Evolutionary conservation across 371 early-diverging fungal genomes (phyloP), one percentile per base, ranked within the genome.

Genomic region (Chytridium lagenaria): DNA sequence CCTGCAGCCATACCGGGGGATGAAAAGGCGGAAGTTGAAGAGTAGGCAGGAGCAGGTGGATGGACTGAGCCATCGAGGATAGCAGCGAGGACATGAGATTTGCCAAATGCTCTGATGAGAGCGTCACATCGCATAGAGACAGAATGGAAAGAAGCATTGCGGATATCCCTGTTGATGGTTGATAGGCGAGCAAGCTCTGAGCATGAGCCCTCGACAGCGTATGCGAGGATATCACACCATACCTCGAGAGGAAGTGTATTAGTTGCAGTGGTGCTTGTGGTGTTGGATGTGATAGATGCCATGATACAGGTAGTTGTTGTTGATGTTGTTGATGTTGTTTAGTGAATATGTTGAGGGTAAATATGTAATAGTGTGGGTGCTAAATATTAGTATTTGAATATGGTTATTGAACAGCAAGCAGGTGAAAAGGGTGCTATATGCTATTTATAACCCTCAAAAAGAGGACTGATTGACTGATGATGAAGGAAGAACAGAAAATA

Each of bases 121-220:
- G 55, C 55, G 23, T 52, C 55, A 52, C n/a, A n/a, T 7, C 55
- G 55, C n/a, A 52, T 23, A 5, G 55, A 52, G n/a, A 52, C 55
- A 7, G 55, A 52, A 23, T 52, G 55, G 55, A 52, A 52, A 23
- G 55, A 5, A 23, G 55, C 12, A 52, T 7, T 5, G n/a, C 55
- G 55, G 55, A 52, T 52, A 5, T 52, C n/a, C 55, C 23, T 52
- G 55, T 12, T n/a, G 55, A 52, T 12, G 55, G 55, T 26, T 5
- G 55, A 52, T 7, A 52, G 55, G 26, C 55, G 55, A 23, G 55
- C 55, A 5, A 52, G 55, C 55, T 52, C 55, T 22, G 55, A 52
- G 55, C 7, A 5, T 7, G 55, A 52, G 55, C 55, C 55, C n/a
- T 26, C 26, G n/a, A 12, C 12, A 26, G 55, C 55, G 55, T 52